A percentile compares a stretch with the other conserved stretches of the same genome.
These are phyloP conservation scores for Conoideocrella luteorostrata DNA, from an alignment of 2,329 filamentous ascomycete species.

Conservation along the genomic window DNA sequence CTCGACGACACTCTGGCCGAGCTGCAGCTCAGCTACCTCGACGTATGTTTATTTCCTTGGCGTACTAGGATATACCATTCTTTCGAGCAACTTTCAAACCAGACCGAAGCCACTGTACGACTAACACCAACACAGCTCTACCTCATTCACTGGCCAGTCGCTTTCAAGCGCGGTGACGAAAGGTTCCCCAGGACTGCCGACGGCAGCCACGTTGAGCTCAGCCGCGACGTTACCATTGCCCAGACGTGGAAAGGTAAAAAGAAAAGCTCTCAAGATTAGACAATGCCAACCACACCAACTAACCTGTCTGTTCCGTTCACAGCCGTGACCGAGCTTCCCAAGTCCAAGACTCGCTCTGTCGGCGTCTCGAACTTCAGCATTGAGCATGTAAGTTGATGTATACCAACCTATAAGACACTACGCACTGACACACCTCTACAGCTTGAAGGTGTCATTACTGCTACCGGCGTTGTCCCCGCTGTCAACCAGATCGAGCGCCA, in stretches of 20 bases:
- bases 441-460: slow-evolving; percentile 50
- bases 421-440: slow-evolving; percentile 5
- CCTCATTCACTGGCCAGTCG: slow-evolving; percentile 58
- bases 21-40: slow-evolving; percentile 51
- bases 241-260: slow-evolving; percentile 40
- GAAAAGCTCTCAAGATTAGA: too few species aligned
- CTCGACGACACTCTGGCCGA: slow-evolving; percentile 50
- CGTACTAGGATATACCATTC: too few species aligned
- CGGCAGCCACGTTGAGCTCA: slow-evolving; percentile 31
- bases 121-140: slow-evolving; percentile 35
- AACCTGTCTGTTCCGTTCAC: neutral
- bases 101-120: too few species aligned
- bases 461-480: slow-evolving; percentile 50
- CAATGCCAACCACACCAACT: neutral
- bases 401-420: slow-evolving; percentile 1
- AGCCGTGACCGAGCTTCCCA: slow-evolving; percentile 50
- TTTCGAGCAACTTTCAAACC: too few species aligned
- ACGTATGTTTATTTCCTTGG: too few species aligned
- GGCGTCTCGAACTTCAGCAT: slow-evolving; percentile 70
- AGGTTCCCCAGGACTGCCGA: slow-evolving; percentile 39
- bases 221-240: slow-evolving; percentile 33
- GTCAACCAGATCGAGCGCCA: slow-evolving; percentile 67
- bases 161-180: slow-evolving; percentile 31
- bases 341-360: slow-evolving; percentile 57
- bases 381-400: slow-evolving; percentile 31